These are phyloP conservation scores for Rhododendron molle DNA, from an alignment of 148 eudicot species.

Conservation along the genomic window DNA sequence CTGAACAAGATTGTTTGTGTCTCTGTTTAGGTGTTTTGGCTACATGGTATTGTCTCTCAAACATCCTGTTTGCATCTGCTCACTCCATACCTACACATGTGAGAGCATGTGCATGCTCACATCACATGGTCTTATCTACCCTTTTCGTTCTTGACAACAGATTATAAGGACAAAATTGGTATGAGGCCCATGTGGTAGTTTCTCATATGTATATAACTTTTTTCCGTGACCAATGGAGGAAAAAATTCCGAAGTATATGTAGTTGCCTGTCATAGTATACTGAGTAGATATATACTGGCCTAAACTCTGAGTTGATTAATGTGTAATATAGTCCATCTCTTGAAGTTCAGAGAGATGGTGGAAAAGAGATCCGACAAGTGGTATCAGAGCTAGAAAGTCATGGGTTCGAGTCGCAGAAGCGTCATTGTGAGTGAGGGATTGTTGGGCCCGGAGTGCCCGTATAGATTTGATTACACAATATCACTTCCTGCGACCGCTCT, in stretches of 20 bases:
- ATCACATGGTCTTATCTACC: conserved; percentile 8
- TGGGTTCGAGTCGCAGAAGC: too few species aligned
- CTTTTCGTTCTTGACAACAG: neutral
- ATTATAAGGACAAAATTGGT: neutral
- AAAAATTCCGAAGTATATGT: too few species aligned
- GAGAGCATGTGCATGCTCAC: conserved; percentile 16
- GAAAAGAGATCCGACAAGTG: too few species aligned
- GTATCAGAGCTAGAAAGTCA: too few species aligned
- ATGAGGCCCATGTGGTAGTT: conserved; percentile 10
- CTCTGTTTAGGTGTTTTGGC: neutral
- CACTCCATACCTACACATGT: conserved; percentile 12
- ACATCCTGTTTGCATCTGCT: neutral
- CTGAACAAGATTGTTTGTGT: neutral
- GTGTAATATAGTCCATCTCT: neutral
- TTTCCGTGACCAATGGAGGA: too few species aligned
- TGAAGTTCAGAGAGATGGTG: neutral
- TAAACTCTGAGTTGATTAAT: neutral
- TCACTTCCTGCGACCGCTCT: too few species aligned
- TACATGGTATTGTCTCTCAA: neutral
- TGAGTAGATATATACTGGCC: neutral
- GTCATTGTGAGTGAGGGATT: too few species aligned
- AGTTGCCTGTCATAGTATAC: neutral
- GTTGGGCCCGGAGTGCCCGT: too few species aligned
- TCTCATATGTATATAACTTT: neutral
- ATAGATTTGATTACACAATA: too few species aligned